Base-by-base conservation (phyloP, 805 yeast species). In the Metschnikowia reukaufii region DNA sequence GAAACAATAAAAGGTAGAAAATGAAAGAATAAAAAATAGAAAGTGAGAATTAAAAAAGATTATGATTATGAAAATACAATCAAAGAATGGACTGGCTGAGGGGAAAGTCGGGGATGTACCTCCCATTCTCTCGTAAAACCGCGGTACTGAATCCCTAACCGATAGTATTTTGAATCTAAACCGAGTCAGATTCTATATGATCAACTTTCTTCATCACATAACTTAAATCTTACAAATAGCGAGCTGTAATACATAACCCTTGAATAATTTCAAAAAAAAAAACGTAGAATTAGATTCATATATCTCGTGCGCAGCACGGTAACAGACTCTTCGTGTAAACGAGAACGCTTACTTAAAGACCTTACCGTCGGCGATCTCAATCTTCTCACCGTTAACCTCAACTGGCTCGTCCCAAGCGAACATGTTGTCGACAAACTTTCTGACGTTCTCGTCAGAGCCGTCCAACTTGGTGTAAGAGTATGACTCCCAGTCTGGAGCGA, bases 401-500 rank as follows among this genome's bases (percentile, higher is more conserved):
- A 90, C 82, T 59, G 98, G 98, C 78, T 89, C 82, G 72, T 92
- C 99, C 98, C 98, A 92, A 61, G 97, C 96, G 85, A 96, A 88
- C 84, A 90, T 78, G 82, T 90, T 88, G 73, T 87, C 78, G 62
- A 94, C 72, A 65, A 88, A 88, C 55, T 77, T 87, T 73, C 79
- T 84, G 78, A 80, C 88, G 67, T 81, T 94, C 59, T 80, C 82
- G 59, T 81, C 81, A 62, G 89, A 62, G 52, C 85, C 80, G 68
- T 92, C 97, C 65, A 92, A 78, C 78, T 88, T 84, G 67, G 82
- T 74, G 86, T 81, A 89, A 50, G 68, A 66, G 78, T 88, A 92
- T 41, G 97, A 88, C 77, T 92, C 98, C 96, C 96, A 90, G 77
- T 94, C 99, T 72, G 99, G 97, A 66, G 98, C 99, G 71, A 94